Base-by-base conservation (phyloP, 2,329 filamentous ascomycete genomes). In the Ceratocystis eucalypticola region DNA sequence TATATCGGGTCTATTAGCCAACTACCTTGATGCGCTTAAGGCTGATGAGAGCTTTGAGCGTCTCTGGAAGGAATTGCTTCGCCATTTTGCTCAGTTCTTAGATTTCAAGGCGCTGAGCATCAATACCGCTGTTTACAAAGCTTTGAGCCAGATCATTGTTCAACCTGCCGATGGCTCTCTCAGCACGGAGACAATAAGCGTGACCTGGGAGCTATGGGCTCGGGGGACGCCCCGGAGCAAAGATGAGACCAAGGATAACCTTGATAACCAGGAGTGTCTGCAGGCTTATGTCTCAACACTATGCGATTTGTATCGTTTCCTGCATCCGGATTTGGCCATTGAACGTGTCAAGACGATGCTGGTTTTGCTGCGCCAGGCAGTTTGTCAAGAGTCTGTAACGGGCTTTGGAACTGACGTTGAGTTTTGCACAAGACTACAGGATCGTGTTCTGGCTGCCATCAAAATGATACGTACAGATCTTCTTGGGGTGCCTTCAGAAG, bases 271-370 rank as follows among this genome's bases (percentile, higher is more conserved):
- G 72, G 86, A 87, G 66, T 91, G 89, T 10, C 82, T 93, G n/a
- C 77, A 89, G 37, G 88, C 91, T n/a, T 96, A 96, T 76, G 83
- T 94, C 0, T 82, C 86, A 25, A 82, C 88, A 1, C 82, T 94
- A 50, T 80, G 85, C 66, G 87, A 94, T 70, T 80, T 97, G 0
- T 96, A 96, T 72, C 82, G 84, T 0, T 81, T 96, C 4, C 84
- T 91, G 61, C 81, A 87, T 67, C 76, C 79, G 6, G 81, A 84
- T 17, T 77, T 96, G 22, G 81, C 82, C 8, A 77, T 83, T 0
- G 79, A 84, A 2, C 81, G 83, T 61, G 83, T 91, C 7, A 77
- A 80, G 50, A 81, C 80, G n/a, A 87, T 95, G 74, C 80, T 96
- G 1, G 77, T 77, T 2, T 83, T 96, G 61, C 77, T 96, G 41